phyloP scores from a whole-genome alignment of 1,284 basidiomycete genomes.

The Moesziomyces sp. region DNA sequence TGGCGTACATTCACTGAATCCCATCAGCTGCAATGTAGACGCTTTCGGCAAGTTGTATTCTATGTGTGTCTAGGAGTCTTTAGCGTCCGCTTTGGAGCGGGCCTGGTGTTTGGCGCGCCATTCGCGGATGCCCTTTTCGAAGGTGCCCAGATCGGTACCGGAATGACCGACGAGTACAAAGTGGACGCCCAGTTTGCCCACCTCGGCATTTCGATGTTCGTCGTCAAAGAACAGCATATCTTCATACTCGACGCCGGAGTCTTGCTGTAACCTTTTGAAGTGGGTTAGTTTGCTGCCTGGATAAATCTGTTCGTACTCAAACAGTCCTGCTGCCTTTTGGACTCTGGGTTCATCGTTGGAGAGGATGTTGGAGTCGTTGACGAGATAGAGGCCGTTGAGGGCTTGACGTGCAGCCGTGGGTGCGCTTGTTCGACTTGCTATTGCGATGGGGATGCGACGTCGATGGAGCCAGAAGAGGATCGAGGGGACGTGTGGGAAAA shows the following conservation, averaged over 20 bases:
- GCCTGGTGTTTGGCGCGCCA: constrained; percentile 54
- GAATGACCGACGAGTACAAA: constrained; percentile 60
- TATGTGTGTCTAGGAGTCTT: not conserved
- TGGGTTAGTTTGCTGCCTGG: constrained; percentile 64
- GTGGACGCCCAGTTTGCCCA: constrained; percentile 61
- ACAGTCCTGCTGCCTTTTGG: constrained; percentile 52
- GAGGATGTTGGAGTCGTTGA: constrained; percentile 28
- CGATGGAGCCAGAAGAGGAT: constrained; percentile 56
- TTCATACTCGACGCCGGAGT: constrained; percentile 53
- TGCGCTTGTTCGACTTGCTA: constrained; percentile 59
- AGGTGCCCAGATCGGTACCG: constrained; percentile 56
- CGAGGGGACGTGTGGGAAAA: constrained; percentile 60
- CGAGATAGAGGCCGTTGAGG: constrained; percentile 47
- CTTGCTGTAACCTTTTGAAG: constrained; percentile 50
- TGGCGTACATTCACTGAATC: not conserved
- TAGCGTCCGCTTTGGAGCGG: constrained; percentile 4
- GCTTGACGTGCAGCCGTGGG: constrained; percentile 60
- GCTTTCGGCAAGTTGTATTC: not conserved
- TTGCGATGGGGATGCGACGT: constrained; percentile 44
- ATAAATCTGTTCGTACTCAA: constrained; percentile 64
- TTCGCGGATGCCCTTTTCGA: constrained; percentile 53
- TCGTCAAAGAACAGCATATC: constrained; percentile 68
- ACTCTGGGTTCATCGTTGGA: not conserved
- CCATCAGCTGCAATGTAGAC: too few relatives aligned
- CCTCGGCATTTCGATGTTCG: constrained; percentile 60